Base-by-base conservation (phyloP, 1,284 basidiomycete species). In the Trametes versicolor region DNA sequence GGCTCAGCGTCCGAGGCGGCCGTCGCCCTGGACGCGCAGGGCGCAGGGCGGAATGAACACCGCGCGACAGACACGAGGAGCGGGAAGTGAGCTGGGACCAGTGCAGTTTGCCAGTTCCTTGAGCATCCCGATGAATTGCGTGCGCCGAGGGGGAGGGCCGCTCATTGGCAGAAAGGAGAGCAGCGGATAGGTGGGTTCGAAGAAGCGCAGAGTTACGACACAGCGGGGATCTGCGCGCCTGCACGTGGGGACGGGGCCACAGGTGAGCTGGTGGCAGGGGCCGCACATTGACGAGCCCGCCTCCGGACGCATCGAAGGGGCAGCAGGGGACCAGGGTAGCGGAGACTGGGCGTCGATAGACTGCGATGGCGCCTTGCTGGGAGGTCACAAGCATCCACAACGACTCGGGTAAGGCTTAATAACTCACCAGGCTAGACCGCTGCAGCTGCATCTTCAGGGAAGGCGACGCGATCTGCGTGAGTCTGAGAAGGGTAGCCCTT, bases 301-400 rank as follows among this genome's bases (percentile, higher is more conserved):
- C 19, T 67, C 55, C 54, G 58, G 60, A 17, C 15, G 25, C 49
- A 63, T 65, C 43, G 61, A 67, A 65, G 36, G 58, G 68, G 68
- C 41, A 69, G 63, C 58, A 63, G n/a, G 60, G 68, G 60, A 61
- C 68, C 68, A 60, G 56, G 34, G 39, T 7, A 53, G 25, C 43
- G 68, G 68, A 69, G 68, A 69, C 63, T 69, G 61, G 32, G 61
- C 48, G 52, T 32, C 53, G 32, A 56, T 36, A 52, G 57, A 29
- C 54, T 53, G 34, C 57, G 50, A 27, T 59, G 53, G 60, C 62
- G 62, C 60, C 55, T 61, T 32, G 58, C 60, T 56, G 51, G 60
- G 47, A 37, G 57, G 60, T 64, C 68, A 69, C 68, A 69, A 50
- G 68, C 50, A 57, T 62, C 64, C 62, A 69, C 63, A 66, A 58